phyloP scores from a whole-genome alignment of 148 eudicot species.

The Chenopodium suecicum region DNA sequence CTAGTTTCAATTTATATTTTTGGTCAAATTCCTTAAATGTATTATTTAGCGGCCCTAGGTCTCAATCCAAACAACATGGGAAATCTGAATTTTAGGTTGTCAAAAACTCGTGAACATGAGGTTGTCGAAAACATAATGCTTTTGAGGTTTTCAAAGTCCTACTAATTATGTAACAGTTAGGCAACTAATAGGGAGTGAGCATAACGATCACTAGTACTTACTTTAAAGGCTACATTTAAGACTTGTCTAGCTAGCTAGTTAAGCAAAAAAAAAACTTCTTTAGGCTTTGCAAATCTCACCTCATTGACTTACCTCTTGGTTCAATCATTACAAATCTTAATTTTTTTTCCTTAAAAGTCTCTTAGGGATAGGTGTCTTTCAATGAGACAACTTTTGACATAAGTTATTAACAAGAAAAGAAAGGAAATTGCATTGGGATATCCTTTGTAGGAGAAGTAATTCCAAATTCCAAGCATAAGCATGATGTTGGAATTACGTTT shows the following conservation, averaged over 20 bases:
- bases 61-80: constrained; percentile 1
- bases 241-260: neutral
- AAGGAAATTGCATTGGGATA: constrained; percentile 6
- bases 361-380: neutral
- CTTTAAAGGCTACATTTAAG: too few species aligned
- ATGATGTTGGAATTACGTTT: constrained; percentile 22
- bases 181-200: too few species aligned
- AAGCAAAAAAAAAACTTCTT: too few species aligned
- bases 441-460: neutral
- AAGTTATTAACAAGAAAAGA: neutral
- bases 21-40: neutral
- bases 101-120: neutral
- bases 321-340: too few species aligned
- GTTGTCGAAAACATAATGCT: neutral
- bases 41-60: neutral
- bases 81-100: neutral
- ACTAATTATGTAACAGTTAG: too few species aligned
- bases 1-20: neutral
- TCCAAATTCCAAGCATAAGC: constrained; percentile 27
- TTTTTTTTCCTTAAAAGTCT: neutral
- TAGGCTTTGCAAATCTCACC: too few species aligned
- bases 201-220: too few species aligned
- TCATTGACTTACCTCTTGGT: too few species aligned
- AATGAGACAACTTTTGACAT: neutral
- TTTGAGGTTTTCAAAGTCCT: neutral